phyloP scores from a whole-genome alignment of 805 yeast genomes.

The Komagataella pseudopastoris region DNA sequence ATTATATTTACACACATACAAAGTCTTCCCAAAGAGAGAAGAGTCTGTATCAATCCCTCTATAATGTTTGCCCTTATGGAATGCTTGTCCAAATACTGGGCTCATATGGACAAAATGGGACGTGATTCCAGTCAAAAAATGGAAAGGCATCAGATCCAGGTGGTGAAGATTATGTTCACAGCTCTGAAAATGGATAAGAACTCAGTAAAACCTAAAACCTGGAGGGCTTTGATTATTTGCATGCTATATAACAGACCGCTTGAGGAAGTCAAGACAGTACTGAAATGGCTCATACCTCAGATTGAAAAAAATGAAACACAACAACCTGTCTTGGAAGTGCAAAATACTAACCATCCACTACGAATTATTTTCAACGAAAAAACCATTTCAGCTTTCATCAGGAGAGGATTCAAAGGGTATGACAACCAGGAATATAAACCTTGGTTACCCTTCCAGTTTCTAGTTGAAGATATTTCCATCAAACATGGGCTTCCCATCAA shows the following conservation, averaged over 20 bases:
- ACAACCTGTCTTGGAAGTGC: neutral
- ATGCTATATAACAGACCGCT: constrained; percentile 1
- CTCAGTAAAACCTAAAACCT: neutral
- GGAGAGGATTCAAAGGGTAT: constrained; percentile 1
- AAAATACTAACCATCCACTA: neutral
- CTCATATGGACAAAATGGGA: neutral
- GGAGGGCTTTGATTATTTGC: constrained; percentile 1
- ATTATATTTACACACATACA: neutral
- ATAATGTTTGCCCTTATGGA: neutral
- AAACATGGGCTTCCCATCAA: neutral
- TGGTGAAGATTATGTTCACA: neutral
- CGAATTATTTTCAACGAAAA: neutral
- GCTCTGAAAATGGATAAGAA: neutral
- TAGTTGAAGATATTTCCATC: neutral
- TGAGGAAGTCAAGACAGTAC: constrained; percentile 1
- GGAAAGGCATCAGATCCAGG: neutral
- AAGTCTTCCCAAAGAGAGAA: neutral
- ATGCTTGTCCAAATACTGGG: neutral
- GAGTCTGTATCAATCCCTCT: neutral
- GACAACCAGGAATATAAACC: neutral
- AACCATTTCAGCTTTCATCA: neutral
- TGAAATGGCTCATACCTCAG: constrained; percentile 1
- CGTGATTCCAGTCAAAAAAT: neutral
- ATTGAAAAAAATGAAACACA: neutral
- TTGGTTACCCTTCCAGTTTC: constrained; percentile 1